Evolutionary conservation across 1,284 basidiomycete species (phyloP).

Genomic region (Schizopora paradoxa): DNA sequence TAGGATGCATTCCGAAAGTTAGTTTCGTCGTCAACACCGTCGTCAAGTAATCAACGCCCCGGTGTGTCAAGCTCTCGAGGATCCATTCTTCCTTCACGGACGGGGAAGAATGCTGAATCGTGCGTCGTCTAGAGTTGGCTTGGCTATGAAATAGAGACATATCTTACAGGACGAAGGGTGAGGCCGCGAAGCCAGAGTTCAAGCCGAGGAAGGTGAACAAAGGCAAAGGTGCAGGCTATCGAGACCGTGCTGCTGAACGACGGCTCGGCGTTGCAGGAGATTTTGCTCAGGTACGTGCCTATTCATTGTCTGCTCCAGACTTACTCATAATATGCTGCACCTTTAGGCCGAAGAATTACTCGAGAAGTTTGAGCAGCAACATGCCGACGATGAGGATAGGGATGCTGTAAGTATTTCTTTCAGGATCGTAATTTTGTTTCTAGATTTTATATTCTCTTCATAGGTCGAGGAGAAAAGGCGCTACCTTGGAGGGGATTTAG

Average conservation of each 20-base stretch:
- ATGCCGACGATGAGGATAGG: slow-evolving; percentile 48
- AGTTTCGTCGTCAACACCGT: slow-evolving; percentile 23
- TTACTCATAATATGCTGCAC: slow-evolving; percentile 2
- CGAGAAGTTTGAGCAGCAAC: slow-evolving; percentile 72
- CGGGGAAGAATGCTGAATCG: slow-evolving; percentile 15
- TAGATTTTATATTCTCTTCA: slow-evolving; percentile 4
- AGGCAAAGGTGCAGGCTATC: slow-evolving; percentile 44
- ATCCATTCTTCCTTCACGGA: slow-evolving; percentile 9
- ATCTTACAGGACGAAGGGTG: slow-evolving; percentile 28
- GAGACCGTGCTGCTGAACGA: slow-evolving; percentile 68
- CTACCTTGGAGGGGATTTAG: slow-evolving; percentile 84
- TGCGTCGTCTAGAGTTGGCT: background rate
- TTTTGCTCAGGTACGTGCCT: slow-evolving; percentile 52
- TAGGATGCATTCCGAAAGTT: slow-evolving; percentile 39
- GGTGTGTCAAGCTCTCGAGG: slow-evolving; percentile 4
- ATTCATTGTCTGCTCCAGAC: background rate
- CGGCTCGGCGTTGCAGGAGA: slow-evolving; percentile 58
- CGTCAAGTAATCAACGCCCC: slow-evolving; percentile 21
- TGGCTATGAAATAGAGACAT: background rate
- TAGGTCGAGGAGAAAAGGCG: slow-evolving; percentile 73
- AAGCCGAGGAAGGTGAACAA: slow-evolving; percentile 76
- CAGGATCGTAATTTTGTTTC: background rate
- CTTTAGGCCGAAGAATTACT: slow-evolving; percentile 71
- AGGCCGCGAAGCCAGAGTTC: slow-evolving; percentile 51
- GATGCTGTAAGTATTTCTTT: slow-evolving; percentile 41